Conservation (phyloP, 1,139 yeast genomes). For the Saccharomyces hybrid region DNA sequence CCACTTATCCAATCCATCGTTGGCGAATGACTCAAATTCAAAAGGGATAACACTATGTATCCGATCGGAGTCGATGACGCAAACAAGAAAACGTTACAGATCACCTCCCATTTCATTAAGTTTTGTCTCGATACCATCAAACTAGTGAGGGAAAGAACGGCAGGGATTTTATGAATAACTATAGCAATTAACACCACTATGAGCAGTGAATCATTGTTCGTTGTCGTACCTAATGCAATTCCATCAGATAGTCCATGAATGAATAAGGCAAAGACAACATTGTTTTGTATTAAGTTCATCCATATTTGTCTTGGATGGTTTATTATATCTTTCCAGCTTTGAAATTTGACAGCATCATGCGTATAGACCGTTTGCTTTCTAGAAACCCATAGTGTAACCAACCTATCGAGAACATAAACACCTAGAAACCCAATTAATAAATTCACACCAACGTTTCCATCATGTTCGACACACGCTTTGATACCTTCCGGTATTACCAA, state of each 20-base stretch:
- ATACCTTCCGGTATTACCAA: slow-evolving; percentile 58
- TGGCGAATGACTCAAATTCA: slow-evolving; percentile 21
- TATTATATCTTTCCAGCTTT: slow-evolving; percentile 16
- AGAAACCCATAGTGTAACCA: slow-evolving; percentile 7
- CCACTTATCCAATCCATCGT: slow-evolving; percentile 29
- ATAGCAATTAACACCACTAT: slow-evolving; percentile 46
- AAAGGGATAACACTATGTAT: slow-evolving; percentile 21
- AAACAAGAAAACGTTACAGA: slow-evolving; percentile 29
- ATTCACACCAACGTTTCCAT: slow-evolving; percentile 30
- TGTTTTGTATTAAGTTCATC: slow-evolving; percentile 23
- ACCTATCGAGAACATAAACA: slow-evolving; percentile 26
- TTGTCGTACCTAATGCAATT: slow-evolving; percentile 52
- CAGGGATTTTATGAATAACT: slow-evolving; percentile 56
- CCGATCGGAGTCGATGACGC: slow-evolving; percentile 31
- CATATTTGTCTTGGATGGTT: slow-evolving; percentile 18
- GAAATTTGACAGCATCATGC: slow-evolving; percentile 7
- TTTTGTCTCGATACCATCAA: slow-evolving; percentile 30
- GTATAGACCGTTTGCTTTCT: neutral
- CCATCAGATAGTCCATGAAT: slow-evolving; percentile 61
- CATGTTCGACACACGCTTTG: slow-evolving; percentile 35
- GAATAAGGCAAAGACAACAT: slow-evolving; percentile 50
- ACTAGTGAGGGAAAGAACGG: slow-evolving; percentile 49
- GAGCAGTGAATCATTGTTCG: slow-evolving; percentile 38
- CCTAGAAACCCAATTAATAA: slow-evolving; percentile 28
- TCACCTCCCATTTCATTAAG: slow-evolving; percentile 24